Percentiles rank a stretch among this genome's conserved stretches.
phyloP scores from a whole-genome alignment of 768 basidiomycete genomes.

The Collybiopsis confluens region DNA sequence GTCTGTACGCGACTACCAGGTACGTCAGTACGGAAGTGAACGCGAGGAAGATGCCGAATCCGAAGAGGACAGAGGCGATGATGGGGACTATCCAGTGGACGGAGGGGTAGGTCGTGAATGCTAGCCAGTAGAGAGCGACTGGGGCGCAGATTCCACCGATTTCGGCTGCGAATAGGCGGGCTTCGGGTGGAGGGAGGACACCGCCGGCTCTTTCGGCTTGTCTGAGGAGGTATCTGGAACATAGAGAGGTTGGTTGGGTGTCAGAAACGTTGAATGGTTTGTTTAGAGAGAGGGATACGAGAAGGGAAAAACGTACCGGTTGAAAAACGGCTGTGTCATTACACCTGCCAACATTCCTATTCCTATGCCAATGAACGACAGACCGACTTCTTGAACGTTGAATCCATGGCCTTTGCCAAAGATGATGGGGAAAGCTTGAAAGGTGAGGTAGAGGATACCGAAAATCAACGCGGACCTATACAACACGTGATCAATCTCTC shows the following conservation, averaged over 20 bases:
- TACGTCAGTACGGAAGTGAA: conserved; percentile 73
- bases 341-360: conserved; percentile 48
- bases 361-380: conserved; percentile 60
- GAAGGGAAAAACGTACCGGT: conserved; percentile 38
- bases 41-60: conserved; percentile 57
- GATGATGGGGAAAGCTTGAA: conserved; percentile 47
- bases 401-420: conserved; percentile 55
- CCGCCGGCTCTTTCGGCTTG: conserved; percentile 37
- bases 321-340: conserved; percentile 11
- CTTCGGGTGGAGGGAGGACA: conserved; percentile 54
- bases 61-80: conserved; percentile 62
- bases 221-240: conserved; percentile 27
- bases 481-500: no score
- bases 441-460: conserved; percentile 59
- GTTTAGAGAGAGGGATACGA: no score
- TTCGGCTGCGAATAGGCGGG: conserved; percentile 60
- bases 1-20: conserved; percentile 63
- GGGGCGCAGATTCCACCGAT: conserved; percentile 66
- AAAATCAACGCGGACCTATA: conserved; percentile 59
- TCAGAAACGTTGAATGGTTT: conserved; percentile 19
- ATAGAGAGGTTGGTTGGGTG: conserved; percentile 18
- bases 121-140: conserved; percentile 60
- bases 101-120: conserved; percentile 44
- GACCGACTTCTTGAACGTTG: conserved; percentile 45
- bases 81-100: conserved; percentile 68